Conservation (phyloP, 2,329 filamentous ascomycete species). For the Ceratocystis albifundus region DNA sequence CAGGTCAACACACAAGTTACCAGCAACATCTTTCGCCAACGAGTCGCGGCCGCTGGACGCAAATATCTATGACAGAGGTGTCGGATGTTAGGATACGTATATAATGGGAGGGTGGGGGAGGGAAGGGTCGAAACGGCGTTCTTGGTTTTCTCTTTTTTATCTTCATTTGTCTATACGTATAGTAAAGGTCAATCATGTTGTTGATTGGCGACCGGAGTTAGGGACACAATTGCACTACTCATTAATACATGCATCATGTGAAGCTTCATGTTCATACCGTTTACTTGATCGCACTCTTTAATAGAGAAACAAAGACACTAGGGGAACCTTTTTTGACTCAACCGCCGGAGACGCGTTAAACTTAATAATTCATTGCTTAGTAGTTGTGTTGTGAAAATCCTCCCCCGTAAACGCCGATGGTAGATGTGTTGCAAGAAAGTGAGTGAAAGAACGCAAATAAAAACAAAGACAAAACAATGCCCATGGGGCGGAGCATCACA, state of each 20-base stretch:
- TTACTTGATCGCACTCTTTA: neutral
- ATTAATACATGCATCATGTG: neutral
- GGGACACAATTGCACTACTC: neutral
- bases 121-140: neutral
- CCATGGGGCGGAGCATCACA: neutral
- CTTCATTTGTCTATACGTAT: neutral
- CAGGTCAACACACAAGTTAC: conserved; percentile 69
- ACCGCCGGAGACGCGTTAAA: conserved; percentile 11
- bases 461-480: neutral
- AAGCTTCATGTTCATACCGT: neutral
- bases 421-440: conserved; percentile 19
- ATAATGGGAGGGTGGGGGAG: neutral
- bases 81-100: conserved; percentile 24
- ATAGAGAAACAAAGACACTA: too few species aligned
- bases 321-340: neutral
- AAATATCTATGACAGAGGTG: conserved; percentile 59
- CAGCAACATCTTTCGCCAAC: conserved; percentile 72
- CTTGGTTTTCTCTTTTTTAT: neutral
- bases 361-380: conserved; percentile 16
- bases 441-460: conserved; percentile 15
- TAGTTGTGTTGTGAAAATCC: conserved; percentile 16
- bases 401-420: conserved; percentile 19
- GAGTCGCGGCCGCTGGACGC: conserved; percentile 76
- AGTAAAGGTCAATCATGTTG: neutral
- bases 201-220: conserved; percentile 11